A percentile compares a stretch with the other conserved stretches of the same genome.
These are phyloP conservation scores for Suhomyces emberorum DNA, from an alignment of 805 yeast species.

Conservation along the genomic window DNA sequence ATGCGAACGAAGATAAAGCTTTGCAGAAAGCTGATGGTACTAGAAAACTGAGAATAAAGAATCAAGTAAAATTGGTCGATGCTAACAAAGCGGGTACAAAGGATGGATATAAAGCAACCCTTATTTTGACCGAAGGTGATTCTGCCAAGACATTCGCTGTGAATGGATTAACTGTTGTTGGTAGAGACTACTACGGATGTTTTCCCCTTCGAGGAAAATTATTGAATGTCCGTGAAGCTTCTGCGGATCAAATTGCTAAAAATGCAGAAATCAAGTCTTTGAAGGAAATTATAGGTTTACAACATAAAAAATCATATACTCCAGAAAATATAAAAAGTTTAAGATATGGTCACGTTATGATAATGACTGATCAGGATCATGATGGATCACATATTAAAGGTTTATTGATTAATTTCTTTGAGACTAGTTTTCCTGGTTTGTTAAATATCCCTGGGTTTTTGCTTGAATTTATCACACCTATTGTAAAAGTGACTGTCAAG, in stretches of 20 bases:
- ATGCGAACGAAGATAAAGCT: constrained; percentile 82
- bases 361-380: constrained; percentile 99
- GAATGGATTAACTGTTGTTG: constrained; percentile 91
- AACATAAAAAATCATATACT: constrained; percentile 79
- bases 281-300: constrained; percentile 92
- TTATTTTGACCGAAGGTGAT: constrained; percentile 94
- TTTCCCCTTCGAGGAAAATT: constrained; percentile 95
- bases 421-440: constrained; percentile 91
- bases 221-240: constrained; percentile 93
- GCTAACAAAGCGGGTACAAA: constrained; percentile 95
- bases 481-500: constrained; percentile 78
- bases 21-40: constrained; percentile 86
- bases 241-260: constrained; percentile 90
- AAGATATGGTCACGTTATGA: constrained; percentile 96
- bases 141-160: constrained; percentile 92
- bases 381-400: constrained; percentile 99
- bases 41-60: constrained; percentile 79
- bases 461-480: constrained; percentile 93
- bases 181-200: constrained; percentile 92
- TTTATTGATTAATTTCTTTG: constrained; percentile 86
- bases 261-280: constrained; percentile 94
- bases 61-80: constrained; percentile 86
- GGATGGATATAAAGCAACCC: constrained; percentile 88
- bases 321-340: constrained; percentile 61
- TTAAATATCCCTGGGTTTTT: constrained; percentile 87